A percentile compares a stretch with the other conserved stretches of the same genome.
Conservation (phyloP, 305 asterid species). For the Nicotiana rustica region DNA sequence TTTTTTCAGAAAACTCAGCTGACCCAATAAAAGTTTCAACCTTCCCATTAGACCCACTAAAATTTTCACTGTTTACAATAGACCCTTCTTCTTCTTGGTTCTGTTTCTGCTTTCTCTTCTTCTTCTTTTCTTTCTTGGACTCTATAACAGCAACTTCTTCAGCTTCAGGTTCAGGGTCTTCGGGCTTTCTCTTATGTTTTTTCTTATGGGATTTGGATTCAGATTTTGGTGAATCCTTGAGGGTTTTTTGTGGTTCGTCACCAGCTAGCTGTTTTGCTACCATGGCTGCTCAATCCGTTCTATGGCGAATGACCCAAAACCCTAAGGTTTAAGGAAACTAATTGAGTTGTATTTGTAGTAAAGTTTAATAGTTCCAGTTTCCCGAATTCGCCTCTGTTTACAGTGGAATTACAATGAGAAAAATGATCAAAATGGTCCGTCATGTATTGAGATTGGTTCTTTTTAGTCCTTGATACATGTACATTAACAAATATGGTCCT, state of each 20-base stretch:
- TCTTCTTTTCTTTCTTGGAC: slow-evolving; percentile 46
- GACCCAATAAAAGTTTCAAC: slow-evolving; percentile 37
- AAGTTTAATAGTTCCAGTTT: background rate
- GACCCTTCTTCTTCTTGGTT: slow-evolving; percentile 5
- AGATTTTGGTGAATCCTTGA: slow-evolving; percentile 26
- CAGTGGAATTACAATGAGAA: slow-evolving; percentile 18
- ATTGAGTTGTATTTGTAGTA: background rate
- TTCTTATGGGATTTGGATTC: slow-evolving; percentile 34
- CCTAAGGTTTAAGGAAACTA: slow-evolving; percentile 44
- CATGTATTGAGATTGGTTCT: background rate
- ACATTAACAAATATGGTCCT: background rate
- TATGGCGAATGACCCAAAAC: slow-evolving; percentile 38
- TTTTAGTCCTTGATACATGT: background rate
- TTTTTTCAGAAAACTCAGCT: slow-evolving; percentile 36
- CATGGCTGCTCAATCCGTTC: slow-evolving; percentile 41
- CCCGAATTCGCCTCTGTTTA: background rate
- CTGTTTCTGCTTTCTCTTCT: slow-evolving; percentile 46
- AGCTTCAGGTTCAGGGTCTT: slow-evolving; percentile 44
- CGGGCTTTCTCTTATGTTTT: slow-evolving; percentile 68
- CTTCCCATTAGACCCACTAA: slow-evolving; percentile 33
- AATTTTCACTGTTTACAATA: slow-evolving; percentile 20
- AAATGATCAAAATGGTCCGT: background rate
- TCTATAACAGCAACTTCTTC: slow-evolving; percentile 38
- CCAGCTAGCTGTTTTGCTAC: slow-evolving; percentile 42
- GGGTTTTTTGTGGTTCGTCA: slow-evolving; percentile 39